Percentiles rank a stretch among this genome's conserved stretches.
These are phyloP conservation scores for Haematococcus lacustris DNA, from an alignment of 139 green algal species.

Conservation along the genomic window DNA sequence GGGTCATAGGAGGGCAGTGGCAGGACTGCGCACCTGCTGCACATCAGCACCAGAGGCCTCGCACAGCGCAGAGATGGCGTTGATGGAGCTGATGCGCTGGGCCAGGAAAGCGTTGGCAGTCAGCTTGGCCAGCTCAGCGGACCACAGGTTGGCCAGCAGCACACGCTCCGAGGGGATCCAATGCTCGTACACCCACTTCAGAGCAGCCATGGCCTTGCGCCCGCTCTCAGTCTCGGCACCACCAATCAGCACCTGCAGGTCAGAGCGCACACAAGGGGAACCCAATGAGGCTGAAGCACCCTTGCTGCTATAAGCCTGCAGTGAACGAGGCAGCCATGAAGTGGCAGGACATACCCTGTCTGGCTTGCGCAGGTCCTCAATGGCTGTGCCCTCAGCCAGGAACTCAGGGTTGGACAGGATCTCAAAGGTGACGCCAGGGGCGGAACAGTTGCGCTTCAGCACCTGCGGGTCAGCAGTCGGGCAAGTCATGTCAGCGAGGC, in stretches of 20 bases:
- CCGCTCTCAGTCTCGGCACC: conserved; percentile 77
- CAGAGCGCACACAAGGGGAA: background rate
- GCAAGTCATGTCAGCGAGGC: too few species aligned
- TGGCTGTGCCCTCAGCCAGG: conserved; percentile 86
- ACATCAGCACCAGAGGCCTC: conserved; percentile 94
- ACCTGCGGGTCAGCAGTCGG: conserved; percentile 52
- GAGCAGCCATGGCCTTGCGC: conserved; percentile 55
- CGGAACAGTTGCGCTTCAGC: conserved; percentile 65
- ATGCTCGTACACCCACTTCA: conserved; percentile 87
- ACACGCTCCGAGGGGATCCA: conserved; percentile 93
- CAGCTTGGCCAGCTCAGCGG: conserved; percentile 97
- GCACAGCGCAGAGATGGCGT: conserved; percentile 96
- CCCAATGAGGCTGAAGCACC: background rate
- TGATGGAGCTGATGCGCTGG: conserved; percentile 98
- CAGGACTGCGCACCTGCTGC: conserved; percentile 70
- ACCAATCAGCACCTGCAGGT: conserved; percentile 76
- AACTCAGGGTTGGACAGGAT: conserved; percentile 95
- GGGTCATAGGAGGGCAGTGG: too few species aligned
- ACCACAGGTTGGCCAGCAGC: conserved; percentile 93
- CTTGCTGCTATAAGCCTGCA: background rate
- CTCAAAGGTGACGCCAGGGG: conserved; percentile 78
- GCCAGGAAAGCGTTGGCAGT: conserved; percentile 95
- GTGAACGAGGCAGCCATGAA: too few species aligned
- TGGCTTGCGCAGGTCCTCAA: conserved; percentile 72
- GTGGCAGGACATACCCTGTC: conserved; percentile 65